Conservation (phyloP, 257 asterid species). For the Penstemon barbatus region DNA sequence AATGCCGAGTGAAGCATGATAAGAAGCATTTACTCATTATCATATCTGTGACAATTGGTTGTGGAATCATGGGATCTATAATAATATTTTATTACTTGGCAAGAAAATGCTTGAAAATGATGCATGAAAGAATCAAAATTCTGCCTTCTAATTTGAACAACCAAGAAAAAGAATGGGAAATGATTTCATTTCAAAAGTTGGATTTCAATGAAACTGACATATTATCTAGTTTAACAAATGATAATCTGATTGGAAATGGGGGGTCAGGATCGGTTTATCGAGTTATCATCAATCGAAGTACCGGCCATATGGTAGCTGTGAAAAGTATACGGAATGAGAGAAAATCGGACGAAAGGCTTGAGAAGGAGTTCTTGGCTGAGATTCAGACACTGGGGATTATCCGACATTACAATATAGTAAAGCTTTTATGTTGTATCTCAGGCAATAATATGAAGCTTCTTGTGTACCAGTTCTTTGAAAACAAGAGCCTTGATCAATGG, state of each 20-base stretch:
- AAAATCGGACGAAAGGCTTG: slow-evolving; percentile 39
- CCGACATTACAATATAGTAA: slow-evolving; percentile 62
- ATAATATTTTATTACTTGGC: neutral
- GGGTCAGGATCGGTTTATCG: slow-evolving; percentile 65
- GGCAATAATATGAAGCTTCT: slow-evolving; percentile 52
- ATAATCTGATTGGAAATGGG: slow-evolving; percentile 46
- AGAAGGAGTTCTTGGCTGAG: slow-evolving; percentile 62
- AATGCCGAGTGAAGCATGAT: slow-evolving; percentile 10
- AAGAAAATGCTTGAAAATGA: neutral
- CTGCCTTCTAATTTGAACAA: neutral
- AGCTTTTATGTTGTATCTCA: slow-evolving; percentile 60
- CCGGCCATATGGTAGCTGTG: slow-evolving; percentile 45
- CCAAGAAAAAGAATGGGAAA: neutral
- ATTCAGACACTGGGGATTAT: slow-evolving; percentile 59
- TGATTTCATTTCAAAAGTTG: neutral
- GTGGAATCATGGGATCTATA: neutral
- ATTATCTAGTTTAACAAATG: neutral
- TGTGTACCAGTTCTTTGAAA: slow-evolving; percentile 59
- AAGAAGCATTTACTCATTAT: neutral
- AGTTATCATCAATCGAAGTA: slow-evolving; percentile 30
- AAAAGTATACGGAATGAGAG: slow-evolving; percentile 44
- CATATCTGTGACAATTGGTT: neutral
- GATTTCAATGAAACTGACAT: neutral
- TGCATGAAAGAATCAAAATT: neutral
- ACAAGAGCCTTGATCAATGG: slow-evolving; percentile 63